Conservation (phyloP, 768 basidiomycete genomes). For the Hydnomerulius pinastri region DNA sequence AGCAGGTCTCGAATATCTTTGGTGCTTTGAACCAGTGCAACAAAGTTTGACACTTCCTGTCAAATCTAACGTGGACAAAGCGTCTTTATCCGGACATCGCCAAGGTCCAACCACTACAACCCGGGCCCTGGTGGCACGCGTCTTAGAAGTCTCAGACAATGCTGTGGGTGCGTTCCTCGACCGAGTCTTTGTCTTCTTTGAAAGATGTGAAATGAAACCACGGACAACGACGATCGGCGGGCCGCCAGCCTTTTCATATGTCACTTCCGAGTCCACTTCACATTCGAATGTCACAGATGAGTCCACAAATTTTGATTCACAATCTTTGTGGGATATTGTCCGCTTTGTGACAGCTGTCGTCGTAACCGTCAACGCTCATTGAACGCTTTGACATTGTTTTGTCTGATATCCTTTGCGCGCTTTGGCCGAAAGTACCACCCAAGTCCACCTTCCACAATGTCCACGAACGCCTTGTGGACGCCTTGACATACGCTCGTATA, state of each 20-base stretch:
- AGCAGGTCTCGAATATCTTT: no score
- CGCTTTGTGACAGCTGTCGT: not conserved
- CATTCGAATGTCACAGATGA: not conserved
- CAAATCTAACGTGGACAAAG: not conserved
- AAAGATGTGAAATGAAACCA: no score
- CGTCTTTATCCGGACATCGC: not conserved
- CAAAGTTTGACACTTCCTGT: not conserved
- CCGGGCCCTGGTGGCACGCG: not conserved
- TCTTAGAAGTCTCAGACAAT: not conserved
- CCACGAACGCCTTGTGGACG: conserved; percentile 1
- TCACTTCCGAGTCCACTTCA: not conserved
- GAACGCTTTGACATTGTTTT: conserved; percentile 1
- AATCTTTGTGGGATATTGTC: not conserved
- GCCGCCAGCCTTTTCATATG: not conserved
- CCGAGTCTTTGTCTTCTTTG: not conserved
- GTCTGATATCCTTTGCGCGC: not conserved
- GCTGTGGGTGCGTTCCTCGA: no score
- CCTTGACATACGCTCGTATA: conserved; percentile 3
- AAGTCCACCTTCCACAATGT: not conserved
- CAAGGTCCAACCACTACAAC: not conserved
- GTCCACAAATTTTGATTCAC: conserved; percentile 12
- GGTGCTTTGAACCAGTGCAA: not conserved
- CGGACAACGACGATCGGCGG: not conserved
- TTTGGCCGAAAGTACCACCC: conserved; percentile 6
- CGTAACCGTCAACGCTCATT: not conserved